Conservation (phyloP, 2,329 filamentous ascomycete species). For the Cladophialophora bantiana region DNA sequence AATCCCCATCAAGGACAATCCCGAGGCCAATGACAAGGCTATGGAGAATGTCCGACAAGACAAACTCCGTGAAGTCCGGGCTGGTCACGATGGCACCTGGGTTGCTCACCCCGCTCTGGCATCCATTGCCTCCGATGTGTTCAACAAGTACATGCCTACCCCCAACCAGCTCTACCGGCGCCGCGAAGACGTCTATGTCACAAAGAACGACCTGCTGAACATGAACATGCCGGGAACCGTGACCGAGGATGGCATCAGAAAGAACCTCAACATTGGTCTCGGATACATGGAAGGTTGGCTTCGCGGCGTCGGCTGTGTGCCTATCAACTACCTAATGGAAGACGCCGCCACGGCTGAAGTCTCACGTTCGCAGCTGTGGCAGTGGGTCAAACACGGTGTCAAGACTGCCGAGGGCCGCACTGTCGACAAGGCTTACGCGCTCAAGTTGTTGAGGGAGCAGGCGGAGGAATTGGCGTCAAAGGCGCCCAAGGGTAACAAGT, state of each 20-base stretch:
- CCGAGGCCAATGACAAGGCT: constrained; percentile 86
- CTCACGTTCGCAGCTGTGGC: constrained; percentile 92
- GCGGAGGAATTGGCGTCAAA: constrained; percentile 75
- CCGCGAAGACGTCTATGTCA: constrained; percentile 86
- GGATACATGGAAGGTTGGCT: constrained; percentile 99
- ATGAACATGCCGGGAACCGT: constrained; percentile 95
- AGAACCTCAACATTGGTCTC: constrained; percentile 96
- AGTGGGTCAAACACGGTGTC: constrained; percentile 81
- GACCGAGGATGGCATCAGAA: constrained; percentile 93
- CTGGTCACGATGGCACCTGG: constrained; percentile 97
- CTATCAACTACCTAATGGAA: constrained; percentile 98
- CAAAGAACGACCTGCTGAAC: constrained; percentile 90
- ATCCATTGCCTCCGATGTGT: constrained; percentile 84
- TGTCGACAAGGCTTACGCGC: constrained; percentile 89
- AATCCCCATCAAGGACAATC: constrained; percentile 97
- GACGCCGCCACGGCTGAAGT: constrained; percentile 97
- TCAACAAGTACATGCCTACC: constrained; percentile 98
- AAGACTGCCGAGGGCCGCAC: constrained; percentile 86
- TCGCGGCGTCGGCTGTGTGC: constrained; percentile 90
- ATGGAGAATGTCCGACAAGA: constrained; percentile 94
- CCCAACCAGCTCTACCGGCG: constrained; percentile 94
- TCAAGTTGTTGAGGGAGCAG: constrained; percentile 86
- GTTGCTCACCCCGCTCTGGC: constrained; percentile 95
- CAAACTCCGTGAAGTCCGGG: constrained; percentile 93
- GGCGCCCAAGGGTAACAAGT: constrained; percentile 89